phyloP scores from a whole-genome alignment of 305 asterid genomes.

The Euphrasia arctica region DNA sequence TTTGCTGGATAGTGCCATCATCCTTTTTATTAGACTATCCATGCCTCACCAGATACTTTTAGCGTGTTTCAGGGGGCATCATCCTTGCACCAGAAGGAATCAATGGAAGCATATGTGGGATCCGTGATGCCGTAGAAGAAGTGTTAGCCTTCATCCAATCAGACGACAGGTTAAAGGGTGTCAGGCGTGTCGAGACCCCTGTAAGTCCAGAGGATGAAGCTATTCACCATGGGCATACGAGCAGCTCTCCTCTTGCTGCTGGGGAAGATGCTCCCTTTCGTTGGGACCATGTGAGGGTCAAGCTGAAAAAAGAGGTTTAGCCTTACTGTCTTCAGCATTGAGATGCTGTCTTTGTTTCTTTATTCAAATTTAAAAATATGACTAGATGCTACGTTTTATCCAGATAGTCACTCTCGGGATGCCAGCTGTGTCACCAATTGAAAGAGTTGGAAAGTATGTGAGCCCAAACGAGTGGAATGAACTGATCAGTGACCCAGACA shows the following conservation, averaged over 20 bases:
- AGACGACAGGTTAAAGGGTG: constrained; percentile 69
- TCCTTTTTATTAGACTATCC: not conserved
- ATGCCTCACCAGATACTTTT: constrained; percentile 70
- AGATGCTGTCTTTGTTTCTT: not conserved
- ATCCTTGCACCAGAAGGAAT: constrained; percentile 98
- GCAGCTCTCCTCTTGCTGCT: constrained; percentile 88
- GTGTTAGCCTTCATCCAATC: constrained; percentile 68
- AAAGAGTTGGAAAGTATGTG: constrained; percentile 81
- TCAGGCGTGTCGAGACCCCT: constrained; percentile 80
- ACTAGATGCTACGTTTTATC: constrained; percentile 17
- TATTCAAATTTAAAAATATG: constrained; percentile 7
- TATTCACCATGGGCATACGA: constrained; percentile 83
- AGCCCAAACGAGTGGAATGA: constrained; percentile 85
- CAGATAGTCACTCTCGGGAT: constrained; percentile 95
- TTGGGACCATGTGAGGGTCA: constrained; percentile 98
- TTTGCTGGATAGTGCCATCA: too few relatives aligned
- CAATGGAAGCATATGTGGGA: constrained; percentile 93
- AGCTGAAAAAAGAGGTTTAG: constrained; percentile 82
- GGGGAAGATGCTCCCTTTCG: constrained; percentile 98
- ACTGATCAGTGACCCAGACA: constrained; percentile 74
- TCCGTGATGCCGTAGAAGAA: constrained; percentile 60
- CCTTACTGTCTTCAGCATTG: constrained; percentile 7
- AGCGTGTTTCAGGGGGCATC: constrained; percentile 98
- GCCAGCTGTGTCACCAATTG: constrained; percentile 90
- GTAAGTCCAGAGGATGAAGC: constrained; percentile 98